Evolutionary conservation across 2,329 filamentous ascomycete species (phyloP), one percentile per base, ranked within the genome.

Genomic region (Pseudocercospora fijiensis): DNA sequence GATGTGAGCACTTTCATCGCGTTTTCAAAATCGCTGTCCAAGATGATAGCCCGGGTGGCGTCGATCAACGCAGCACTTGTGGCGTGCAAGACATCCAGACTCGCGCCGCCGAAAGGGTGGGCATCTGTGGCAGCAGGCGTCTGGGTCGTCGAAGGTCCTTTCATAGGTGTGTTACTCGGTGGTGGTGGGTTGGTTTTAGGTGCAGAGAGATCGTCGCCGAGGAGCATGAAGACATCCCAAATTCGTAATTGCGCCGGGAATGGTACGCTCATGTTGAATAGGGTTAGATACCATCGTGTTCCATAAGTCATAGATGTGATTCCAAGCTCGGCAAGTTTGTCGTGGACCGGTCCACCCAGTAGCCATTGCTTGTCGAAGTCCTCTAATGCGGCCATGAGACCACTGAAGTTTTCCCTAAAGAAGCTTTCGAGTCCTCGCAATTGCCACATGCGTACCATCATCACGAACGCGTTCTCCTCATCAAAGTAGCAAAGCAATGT

Each of bases 171-270:
- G 51, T 30, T n/a, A n/a, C 24, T 53, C 51, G 26, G 28, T 22
- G 53, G 27, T 41, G 53, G 43, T 26, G 30, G 30, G 9, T 20
- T 28, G 30, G 18, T 20, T 22, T 33, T 57, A 3, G 47, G 53
- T 13, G 58, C 27, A 7, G 10, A 6, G 11, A 57, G 47, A 9
- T 84, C 83, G 70, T 94, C 91, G 53, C 94, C 95, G 11, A 98
- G 85, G 13, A 99, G 86, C 85, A 99, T 92, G 78, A 98, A 98
- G 1, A 97, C 90, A 74, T 99, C 95, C 95, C 95, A 99, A 16
- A 99, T 90, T 56, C 95, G 90, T 37, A 99, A 87, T 77, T 98
- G 95, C 3, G 94, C 93, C 0, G 91, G 85, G 72, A 98, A 99
- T 0, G 95, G 95, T 58, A 99, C 91, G 16, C 92, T 96, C 73